Evolutionary conservation across 139 green algal genomes (phyloP), one percentile per base, ranked within the genome.

Genomic region (Bryopsis sp.): DNA sequence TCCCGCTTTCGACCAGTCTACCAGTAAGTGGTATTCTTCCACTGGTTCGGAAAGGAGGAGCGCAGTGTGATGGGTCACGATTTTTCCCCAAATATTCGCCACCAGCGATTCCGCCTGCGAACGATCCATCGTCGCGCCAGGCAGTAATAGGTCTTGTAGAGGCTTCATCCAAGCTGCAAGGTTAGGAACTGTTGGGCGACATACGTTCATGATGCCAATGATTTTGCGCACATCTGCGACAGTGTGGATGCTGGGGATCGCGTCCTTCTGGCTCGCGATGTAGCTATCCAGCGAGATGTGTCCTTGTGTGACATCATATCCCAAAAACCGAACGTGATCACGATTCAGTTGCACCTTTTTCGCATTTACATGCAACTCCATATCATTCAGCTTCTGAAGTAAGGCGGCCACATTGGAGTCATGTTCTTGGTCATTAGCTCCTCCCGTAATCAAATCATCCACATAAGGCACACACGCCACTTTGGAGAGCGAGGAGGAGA

Each of bases 401-500:
- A 65, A 7, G 8, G 26, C 58, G 8, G 22, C 3, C 31, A 65
- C 8, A 35, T 26, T 15, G 4, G 28, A 11, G 31, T 65, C 58
- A 39, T 65, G 58, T 65, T 65, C 28, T 33, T 15, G 6, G 8
- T 46, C 28, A 65, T 7, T 46, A 4, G 28, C 24, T 26, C 58
- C 58, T 39, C 58, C 58, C 11, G 43, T 33, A 46, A 65, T 24
- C 4, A 65, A 47, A 39, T 65, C 58, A 39, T 65, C 58, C 39
- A 65, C n/a, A 26, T 65, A 65, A 5, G 58, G 43, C 19, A 65
- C 4, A 32, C 32, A 31, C 24, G 15, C 28, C 8, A 39, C 31
- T 15, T 39, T 6, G 6, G 26, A 24, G 19, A 15, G 28, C 7
- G 26, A 3, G 32, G 26, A 39, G 4, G 32, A 11, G 24, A 65